These are phyloP conservation scores for Chaetomium cochliodes DNA, from an alignment of 495 filamentous ascomycete species.

Conservation along the genomic window DNA sequence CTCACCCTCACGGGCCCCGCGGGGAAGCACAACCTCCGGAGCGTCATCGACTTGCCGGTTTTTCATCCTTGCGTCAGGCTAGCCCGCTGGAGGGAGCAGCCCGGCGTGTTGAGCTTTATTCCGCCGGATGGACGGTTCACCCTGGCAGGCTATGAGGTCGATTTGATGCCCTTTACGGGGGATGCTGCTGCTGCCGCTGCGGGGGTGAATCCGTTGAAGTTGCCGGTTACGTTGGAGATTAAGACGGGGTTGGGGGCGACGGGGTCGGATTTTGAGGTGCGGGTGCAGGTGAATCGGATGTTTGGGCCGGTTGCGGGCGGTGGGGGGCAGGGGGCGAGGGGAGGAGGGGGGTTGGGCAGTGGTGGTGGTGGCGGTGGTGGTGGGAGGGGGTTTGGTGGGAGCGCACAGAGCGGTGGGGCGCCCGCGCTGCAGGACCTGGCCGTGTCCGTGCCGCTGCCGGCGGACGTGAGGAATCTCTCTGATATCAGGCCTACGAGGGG, in stretches of 20 bases:
- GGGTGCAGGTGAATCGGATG: slow-evolving; percentile 65
- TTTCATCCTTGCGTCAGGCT: slow-evolving; percentile 96
- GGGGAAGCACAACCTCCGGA: slow-evolving; percentile 68
- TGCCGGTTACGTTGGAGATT: slow-evolving; percentile 80
- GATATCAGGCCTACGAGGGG: slow-evolving; percentile 81
- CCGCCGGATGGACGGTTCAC: slow-evolving; percentile 96
- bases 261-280: slow-evolving; percentile 86
- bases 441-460: slow-evolving; percentile 78
- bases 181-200: no score
- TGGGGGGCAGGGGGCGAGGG: slow-evolving; percentile 33
- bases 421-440: slow-evolving; percentile 77
- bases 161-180: slow-evolving; percentile 66
- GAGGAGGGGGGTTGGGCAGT: slow-evolving; percentile 48
- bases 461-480: slow-evolving; percentile 77
- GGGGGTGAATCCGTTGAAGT: slow-evolving; percentile 49
- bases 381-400: slow-evolving; percentile 34
- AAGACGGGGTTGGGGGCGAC: slow-evolving; percentile 69
- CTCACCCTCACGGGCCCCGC: slow-evolving; percentile 76
- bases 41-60: slow-evolving; percentile 80
- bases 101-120: slow-evolving; percentile 89
- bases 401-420: slow-evolving; percentile 40
- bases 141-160: slow-evolving; percentile 90
- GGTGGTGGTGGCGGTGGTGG: slow-evolving; percentile 16
- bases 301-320: slow-evolving; percentile 50
- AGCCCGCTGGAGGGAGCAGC: slow-evolving; percentile 77